Evolutionary conservation across 495 filamentous ascomycete species (phyloP).

Genomic region (Xylaria bambusicola): DNA sequence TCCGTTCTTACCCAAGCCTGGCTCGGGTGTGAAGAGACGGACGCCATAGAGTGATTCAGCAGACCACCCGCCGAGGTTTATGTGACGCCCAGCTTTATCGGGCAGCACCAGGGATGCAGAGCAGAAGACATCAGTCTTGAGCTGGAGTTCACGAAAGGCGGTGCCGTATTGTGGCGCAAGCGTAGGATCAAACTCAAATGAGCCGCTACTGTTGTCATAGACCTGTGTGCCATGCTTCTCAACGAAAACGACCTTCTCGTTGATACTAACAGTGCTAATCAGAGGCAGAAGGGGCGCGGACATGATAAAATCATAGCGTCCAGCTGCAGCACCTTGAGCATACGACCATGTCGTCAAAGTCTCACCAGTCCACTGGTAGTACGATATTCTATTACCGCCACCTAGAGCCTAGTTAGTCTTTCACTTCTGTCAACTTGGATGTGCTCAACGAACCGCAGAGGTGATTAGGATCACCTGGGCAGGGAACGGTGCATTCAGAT

Average conservation of each 20-base stretch:
- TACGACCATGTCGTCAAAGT: constrained; percentile 39
- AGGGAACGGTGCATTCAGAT: constrained; percentile 43
- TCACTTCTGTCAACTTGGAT: not conserved
- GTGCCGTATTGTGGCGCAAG: constrained; percentile 39
- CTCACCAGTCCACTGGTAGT: constrained; percentile 44
- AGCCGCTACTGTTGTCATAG: constrained; percentile 47
- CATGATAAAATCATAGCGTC: constrained; percentile 47
- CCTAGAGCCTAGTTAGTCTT: constrained; percentile 35
- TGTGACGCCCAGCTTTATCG: constrained; percentile 49
- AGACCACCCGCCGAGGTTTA: constrained; percentile 54
- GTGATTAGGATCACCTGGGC: constrained; percentile 38
- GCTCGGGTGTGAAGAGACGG: constrained; percentile 51
- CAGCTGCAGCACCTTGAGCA: constrained; percentile 40
- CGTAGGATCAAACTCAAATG: constrained; percentile 50
- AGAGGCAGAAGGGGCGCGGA: constrained; percentile 51
- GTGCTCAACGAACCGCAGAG: constrained; percentile 11
- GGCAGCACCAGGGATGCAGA: constrained; percentile 47
- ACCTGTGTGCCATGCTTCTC: constrained; percentile 48
- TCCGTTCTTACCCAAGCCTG: constrained; percentile 43
- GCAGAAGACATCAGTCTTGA: constrained; percentile 54
- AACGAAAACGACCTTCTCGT: constrained; percentile 51
- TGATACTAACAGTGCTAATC: constrained; percentile 42
- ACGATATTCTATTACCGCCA: constrained; percentile 41
- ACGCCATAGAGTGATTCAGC: constrained; percentile 46
- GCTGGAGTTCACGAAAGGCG: constrained; percentile 48